Conservation (phyloP, 257 asterid genomes). For the Cinchona pubescens region DNA sequence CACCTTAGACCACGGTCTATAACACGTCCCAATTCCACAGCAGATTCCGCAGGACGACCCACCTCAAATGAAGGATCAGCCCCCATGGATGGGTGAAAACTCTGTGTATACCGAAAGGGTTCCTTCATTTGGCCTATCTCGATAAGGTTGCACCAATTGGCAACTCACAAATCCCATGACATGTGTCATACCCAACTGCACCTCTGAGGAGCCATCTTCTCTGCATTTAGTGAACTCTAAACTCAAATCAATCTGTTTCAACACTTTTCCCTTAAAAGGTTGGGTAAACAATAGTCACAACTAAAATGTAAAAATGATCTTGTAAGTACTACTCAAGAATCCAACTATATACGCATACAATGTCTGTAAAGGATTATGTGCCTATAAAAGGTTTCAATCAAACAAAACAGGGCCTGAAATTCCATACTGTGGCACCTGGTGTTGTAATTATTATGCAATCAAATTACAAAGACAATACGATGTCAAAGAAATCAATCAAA, state of each 20-base stretch:
- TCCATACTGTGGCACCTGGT: neutral
- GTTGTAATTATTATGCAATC: neutral
- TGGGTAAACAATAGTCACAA: neutral
- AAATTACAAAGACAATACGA: too few species aligned
- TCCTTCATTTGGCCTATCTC: slow-evolving; percentile 93
- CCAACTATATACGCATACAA: neutral
- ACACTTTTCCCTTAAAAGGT: neutral
- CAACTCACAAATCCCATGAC: slow-evolving; percentile 82
- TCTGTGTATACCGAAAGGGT: slow-evolving; percentile 74
- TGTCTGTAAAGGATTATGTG: neutral
- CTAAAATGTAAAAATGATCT: neutral
- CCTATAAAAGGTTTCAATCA: neutral
- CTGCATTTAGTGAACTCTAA: slow-evolving; percentile 40
- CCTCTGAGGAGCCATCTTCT: slow-evolving; percentile 96
- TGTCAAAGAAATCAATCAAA: too few species aligned
- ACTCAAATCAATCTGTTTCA: neutral
- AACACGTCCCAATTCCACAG: slow-evolving; percentile 92
- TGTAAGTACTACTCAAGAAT: neutral
- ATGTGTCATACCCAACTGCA: slow-evolving; percentile 86
- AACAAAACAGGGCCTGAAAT: neutral
- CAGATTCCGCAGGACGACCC: slow-evolving; percentile 89
- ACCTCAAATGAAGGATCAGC: slow-evolving; percentile 94
- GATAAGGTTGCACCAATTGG: slow-evolving; percentile 84
- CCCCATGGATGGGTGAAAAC: slow-evolving; percentile 98
- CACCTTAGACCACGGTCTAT: slow-evolving; percentile 96